phyloP scores from a whole-genome alignment of 23 red algal species.

The Chondrus crispus region DNA sequence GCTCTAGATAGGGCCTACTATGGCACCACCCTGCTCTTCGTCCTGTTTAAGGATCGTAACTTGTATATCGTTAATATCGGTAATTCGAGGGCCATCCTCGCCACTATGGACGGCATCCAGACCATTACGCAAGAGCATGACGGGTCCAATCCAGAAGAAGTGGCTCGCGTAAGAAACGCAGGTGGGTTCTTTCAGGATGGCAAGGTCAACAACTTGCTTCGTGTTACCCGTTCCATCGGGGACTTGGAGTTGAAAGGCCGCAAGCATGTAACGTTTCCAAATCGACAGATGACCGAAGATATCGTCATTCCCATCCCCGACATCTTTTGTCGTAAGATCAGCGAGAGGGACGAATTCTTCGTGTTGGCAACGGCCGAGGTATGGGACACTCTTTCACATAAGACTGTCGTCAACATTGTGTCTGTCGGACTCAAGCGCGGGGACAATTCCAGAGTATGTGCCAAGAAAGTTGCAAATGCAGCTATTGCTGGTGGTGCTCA shows the following conservation, averaged over 20 bases:
- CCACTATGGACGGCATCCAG: constrained; percentile 44
- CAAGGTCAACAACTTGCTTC: constrained; percentile 71
- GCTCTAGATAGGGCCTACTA: constrained; percentile 54
- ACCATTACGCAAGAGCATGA: constrained; percentile 60
- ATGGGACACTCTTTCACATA: constrained; percentile 60
- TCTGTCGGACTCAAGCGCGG: constrained; percentile 5
- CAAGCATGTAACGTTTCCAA: constrained; percentile 77
- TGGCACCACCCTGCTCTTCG: constrained; percentile 54
- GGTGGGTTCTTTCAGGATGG: constrained; percentile 61
- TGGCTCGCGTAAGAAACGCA: constrained; percentile 30
- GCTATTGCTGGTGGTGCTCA: constrained; percentile 34
- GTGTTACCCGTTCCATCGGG: constrained; percentile 67
- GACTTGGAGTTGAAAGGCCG: constrained; percentile 82
- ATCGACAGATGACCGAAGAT: constrained; percentile 56
- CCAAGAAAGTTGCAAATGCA: constrained; percentile 37
- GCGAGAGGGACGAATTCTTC: constrained; percentile 54
- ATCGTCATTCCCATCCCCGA: constrained; percentile 72
- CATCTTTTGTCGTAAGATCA: constrained; percentile 37
- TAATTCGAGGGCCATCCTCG: constrained; percentile 50
- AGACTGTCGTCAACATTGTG: constrained; percentile 37
- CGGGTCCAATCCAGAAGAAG: constrained; percentile 51
- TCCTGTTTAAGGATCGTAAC: constrained; percentile 15
- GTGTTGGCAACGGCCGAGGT: constrained; percentile 78
- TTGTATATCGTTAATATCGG: constrained; percentile 50
- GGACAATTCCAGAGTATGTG: constrained; percentile 22